These are phyloP conservation scores for Phytophthora sp. DNA, from an alignment of 352 stramenopile species.

Conservation along the genomic window DNA sequence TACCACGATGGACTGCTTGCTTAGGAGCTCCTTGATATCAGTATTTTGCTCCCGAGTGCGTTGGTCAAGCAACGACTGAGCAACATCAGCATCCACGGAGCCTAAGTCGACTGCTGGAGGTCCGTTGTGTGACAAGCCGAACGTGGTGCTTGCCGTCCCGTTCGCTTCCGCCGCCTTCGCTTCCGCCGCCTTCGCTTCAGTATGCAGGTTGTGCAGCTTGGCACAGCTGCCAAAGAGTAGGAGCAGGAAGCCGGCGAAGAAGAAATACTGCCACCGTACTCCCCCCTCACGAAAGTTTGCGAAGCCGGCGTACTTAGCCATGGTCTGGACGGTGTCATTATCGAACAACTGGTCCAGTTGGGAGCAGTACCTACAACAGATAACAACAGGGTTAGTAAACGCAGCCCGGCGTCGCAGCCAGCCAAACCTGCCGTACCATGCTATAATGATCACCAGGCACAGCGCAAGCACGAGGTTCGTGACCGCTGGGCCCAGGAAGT, in stretches of 20 bases:
- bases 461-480: constrained; percentile 52
- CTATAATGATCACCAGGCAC: constrained; percentile 54
- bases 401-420: no score
- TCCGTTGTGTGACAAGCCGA: constrained; percentile 21
- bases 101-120: constrained; percentile 34
- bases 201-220: constrained; percentile 76
- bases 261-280: constrained; percentile 70
- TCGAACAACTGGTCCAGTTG: constrained; percentile 49
- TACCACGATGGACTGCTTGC: constrained; percentile 65
- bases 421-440: no score
- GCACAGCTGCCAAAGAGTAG: constrained; percentile 66
- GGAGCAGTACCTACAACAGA: constrained; percentile 54
- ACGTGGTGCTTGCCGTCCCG: constrained; percentile 16
- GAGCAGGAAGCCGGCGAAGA: constrained; percentile 63
- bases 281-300: constrained; percentile 51
- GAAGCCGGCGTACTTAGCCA: constrained; percentile 68
- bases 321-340: constrained; percentile 35
- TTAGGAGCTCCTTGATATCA: constrained; percentile 62
- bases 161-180: constrained; percentile 12
- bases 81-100: constrained; percentile 35
- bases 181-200: constrained; percentile 21
- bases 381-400: no score
- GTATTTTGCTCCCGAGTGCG: constrained; percentile 28
- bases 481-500: constrained; percentile 52
- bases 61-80: constrained; percentile 39